Conservation (phyloP, 192 early-diverging fungal genomes). For the Phlyctochytrium planicorne region DNA sequence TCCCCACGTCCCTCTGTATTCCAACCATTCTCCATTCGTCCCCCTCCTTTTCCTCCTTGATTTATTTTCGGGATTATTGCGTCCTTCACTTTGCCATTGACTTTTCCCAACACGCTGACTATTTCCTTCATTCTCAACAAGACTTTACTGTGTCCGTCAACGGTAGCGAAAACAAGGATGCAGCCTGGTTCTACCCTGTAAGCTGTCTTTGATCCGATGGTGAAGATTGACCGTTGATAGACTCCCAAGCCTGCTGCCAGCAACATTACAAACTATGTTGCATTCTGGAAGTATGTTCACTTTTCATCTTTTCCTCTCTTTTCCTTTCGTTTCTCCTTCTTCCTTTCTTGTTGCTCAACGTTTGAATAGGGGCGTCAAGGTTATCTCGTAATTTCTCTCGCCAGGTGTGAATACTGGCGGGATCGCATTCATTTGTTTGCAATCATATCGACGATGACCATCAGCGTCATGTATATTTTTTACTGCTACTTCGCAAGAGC, state of each 20-base stretch:
- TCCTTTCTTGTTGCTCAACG: no score
- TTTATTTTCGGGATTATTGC: neutral
- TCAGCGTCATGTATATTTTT: no score
- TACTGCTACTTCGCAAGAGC: no score
- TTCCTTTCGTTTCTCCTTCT: no score
- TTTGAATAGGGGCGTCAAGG: conserved; percentile 27
- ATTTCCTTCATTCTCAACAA: no score
- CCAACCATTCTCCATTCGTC: neutral
- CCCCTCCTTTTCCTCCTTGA: neutral
- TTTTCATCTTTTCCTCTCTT: no score
- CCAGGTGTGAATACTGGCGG: no score
- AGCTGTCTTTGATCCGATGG: no score
- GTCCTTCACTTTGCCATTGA: neutral
- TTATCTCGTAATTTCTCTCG: conserved; percentile 7
- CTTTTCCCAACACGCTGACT: neutral
- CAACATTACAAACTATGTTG: conserved; percentile 45
- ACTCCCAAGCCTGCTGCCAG: conserved; percentile 45
- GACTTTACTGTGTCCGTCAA: conserved; percentile 45
- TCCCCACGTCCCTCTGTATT: no score
- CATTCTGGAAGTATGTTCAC: conserved; percentile 52
- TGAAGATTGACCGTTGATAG: no score
- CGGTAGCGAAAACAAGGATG: conserved; percentile 46
- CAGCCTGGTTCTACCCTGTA: conserved; percentile 53
- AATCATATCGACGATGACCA: no score
- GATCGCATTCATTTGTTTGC: no score